Conservation (phyloP, 768 basidiomycete species). For the Arthromyces matolae region DNA sequence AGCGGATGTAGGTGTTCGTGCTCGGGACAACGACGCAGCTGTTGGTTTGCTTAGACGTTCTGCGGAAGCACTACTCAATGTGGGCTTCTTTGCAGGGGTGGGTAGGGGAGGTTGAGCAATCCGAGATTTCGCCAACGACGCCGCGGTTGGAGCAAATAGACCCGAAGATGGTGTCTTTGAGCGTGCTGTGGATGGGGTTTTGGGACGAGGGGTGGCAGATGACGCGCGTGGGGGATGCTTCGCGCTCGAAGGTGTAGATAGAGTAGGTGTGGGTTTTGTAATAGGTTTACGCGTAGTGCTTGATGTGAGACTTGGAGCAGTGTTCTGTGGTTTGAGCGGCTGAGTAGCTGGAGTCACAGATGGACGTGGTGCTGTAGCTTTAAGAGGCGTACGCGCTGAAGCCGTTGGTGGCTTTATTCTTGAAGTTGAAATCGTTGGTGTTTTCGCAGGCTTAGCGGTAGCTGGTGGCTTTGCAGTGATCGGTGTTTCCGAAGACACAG, state of each 20-base stretch:
- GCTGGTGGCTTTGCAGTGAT: slow-evolving; percentile 24
- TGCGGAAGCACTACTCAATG: slow-evolving; percentile 47
- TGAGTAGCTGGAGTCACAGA: slow-evolving; percentile 17
- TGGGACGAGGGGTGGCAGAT: slow-evolving; percentile 21
- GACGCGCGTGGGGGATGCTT: slow-evolving; percentile 29
- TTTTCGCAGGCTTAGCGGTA: slow-evolving; percentile 24
- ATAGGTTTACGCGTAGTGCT: slow-evolving; percentile 22
- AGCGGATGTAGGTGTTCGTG: slow-evolving; percentile 34
- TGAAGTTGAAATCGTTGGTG: slow-evolving; percentile 15
- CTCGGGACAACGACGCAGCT: slow-evolving; percentile 68
- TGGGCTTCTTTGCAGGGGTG: slow-evolving; percentile 50
- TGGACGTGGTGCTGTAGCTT: slow-evolving; percentile 16
- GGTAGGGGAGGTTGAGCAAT: slow-evolving; percentile 45
- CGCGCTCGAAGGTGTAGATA: slow-evolving; percentile 27
- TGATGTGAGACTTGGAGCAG: slow-evolving; percentile 38
- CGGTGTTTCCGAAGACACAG: slow-evolving; percentile 15
- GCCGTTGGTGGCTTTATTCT: slow-evolving; percentile 11
- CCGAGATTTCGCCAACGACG: slow-evolving; percentile 70
- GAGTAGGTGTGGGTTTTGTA: slow-evolving; percentile 20
- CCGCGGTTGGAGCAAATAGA: slow-evolving; percentile 79
- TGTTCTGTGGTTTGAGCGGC: slow-evolving; percentile 33
- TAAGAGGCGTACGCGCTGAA: slow-evolving; percentile 22
- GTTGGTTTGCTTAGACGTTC: slow-evolving; percentile 82
- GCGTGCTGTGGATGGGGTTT: slow-evolving; percentile 35
- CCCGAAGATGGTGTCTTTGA: slow-evolving; percentile 66